phyloP scores from a whole-genome alignment of 352 stramenopile genomes.

The Globisporangium lucens region DNA sequence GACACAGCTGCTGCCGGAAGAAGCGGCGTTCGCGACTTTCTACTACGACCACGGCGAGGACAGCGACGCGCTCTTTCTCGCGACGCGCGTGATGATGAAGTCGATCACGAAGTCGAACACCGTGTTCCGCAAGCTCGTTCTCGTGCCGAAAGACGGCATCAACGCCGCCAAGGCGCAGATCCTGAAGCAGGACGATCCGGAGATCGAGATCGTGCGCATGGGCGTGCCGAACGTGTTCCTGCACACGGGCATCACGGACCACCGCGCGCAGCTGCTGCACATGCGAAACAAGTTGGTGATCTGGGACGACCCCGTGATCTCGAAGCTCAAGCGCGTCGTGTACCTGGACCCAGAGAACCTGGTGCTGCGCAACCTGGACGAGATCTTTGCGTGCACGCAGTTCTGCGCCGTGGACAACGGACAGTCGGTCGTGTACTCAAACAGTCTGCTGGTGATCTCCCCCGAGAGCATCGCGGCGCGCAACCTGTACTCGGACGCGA shows the following conservation, averaged over 20 bases:
- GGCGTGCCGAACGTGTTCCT: slow-evolving; percentile 71
- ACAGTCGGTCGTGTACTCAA: slow-evolving; percentile 79
- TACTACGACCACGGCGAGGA: slow-evolving; percentile 28
- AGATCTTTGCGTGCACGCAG: slow-evolving; percentile 76
- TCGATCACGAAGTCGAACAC: slow-evolving; percentile 30
- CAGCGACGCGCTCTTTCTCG: slow-evolving; percentile 25
- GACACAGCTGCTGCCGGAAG: slow-evolving; percentile 11
- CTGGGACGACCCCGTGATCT: slow-evolving; percentile 72
- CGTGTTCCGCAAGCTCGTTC: slow-evolving; percentile 64
- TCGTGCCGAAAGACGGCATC: slow-evolving; percentile 67
- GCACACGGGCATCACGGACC: slow-evolving; percentile 53
- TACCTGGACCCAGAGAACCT: slow-evolving; percentile 82
- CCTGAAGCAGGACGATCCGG: slow-evolving; percentile 53
- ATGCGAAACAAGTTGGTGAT: slow-evolving; percentile 83
- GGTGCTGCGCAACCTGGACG: slow-evolving; percentile 73
- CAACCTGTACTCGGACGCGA: slow-evolving; percentile 78
- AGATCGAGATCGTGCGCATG: slow-evolving; percentile 60
- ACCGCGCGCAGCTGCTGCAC: slow-evolving; percentile 68
- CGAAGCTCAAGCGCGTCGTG: slow-evolving; percentile 60
- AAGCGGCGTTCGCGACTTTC: slow-evolving; percentile 26
- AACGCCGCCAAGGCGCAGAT: slow-evolving; percentile 27
- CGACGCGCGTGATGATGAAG: slow-evolving; percentile 24
- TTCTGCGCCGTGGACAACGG: slow-evolving; percentile 83
- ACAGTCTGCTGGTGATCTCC: slow-evolving; percentile 77
- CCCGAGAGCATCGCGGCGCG: slow-evolving; percentile 62